A percentile compares a stretch with the other conserved stretches of the same genome.
phyloP scores from a whole-genome alignment of 1,139 yeast genomes.

The Lodderomyces elongisporus region DNA sequence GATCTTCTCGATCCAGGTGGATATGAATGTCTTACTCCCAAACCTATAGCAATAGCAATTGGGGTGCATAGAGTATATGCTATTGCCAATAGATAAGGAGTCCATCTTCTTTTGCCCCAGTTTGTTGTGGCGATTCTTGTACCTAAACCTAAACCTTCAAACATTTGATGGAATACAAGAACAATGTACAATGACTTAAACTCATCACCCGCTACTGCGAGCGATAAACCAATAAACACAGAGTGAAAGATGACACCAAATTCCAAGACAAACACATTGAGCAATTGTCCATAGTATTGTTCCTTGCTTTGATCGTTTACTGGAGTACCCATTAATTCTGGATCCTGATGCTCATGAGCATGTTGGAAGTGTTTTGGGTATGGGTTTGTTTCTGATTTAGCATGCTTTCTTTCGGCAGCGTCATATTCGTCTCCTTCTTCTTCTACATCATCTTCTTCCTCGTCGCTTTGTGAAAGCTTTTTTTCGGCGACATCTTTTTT shows the following conservation, averaged over 20 bases:
- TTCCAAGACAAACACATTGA: slow-evolving; percentile 57
- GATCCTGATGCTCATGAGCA: slow-evolving; percentile 50
- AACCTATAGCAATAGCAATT: slow-evolving; percentile 77
- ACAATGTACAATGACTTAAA: slow-evolving; percentile 75
- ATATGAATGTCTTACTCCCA: slow-evolving; percentile 71
- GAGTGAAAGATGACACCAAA: slow-evolving; percentile 82
- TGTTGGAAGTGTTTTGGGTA: slow-evolving; percentile 47
- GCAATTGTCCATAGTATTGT: slow-evolving; percentile 41
- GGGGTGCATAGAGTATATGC: slow-evolving; percentile 78
- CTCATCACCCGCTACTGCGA: slow-evolving; percentile 69
- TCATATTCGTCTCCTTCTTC: slow-evolving; percentile 6
- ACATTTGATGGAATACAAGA: slow-evolving; percentile 82
- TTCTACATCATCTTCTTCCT: slow-evolving; percentile 14
- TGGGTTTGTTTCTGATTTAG: slow-evolving; percentile 17
- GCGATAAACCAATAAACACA: slow-evolving; percentile 68
- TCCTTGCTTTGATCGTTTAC: slow-evolving; percentile 31
- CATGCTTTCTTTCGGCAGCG: slow-evolving; percentile 13
- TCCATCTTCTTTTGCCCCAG: slow-evolving; percentile 51
- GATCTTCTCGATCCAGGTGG: slow-evolving; percentile 58
- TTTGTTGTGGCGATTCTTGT: slow-evolving; percentile 71
- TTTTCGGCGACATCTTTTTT: slow-evolving; percentile 18
- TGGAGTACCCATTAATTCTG: slow-evolving; percentile 42
- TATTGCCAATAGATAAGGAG: slow-evolving; percentile 57
- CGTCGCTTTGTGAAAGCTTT: slow-evolving; percentile 17
- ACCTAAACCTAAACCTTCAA: slow-evolving; percentile 91